Evolutionary conservation across 768 basidiomycete genomes (phyloP).

Genomic region (Naganishia friedmannii): DNA sequence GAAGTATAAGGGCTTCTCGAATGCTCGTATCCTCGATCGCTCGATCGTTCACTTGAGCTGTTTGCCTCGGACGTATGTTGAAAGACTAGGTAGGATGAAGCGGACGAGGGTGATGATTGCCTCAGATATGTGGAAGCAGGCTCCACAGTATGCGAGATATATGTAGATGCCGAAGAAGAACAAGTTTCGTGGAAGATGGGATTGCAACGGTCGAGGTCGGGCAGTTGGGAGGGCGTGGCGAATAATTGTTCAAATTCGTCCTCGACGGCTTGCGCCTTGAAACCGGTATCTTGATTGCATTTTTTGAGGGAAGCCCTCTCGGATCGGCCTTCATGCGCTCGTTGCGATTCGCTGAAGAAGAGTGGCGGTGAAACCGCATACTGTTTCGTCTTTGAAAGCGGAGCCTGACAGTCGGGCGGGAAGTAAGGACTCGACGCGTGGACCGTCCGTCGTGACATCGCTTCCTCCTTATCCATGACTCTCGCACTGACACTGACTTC

Average conservation of each 20-base stretch:
- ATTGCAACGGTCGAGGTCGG: not conserved
- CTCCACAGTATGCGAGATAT: not conserved
- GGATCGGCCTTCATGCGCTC: not conserved
- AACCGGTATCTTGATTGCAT: not conserved
- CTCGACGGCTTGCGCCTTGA: not conserved
- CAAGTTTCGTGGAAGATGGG: not conserved
- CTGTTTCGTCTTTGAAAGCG: not conserved
- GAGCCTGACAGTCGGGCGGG: not conserved
- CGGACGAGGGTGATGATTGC: constrained; percentile 9
- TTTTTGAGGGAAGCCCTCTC: not conserved
- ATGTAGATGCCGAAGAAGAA: not conserved
- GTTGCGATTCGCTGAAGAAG: not conserved
- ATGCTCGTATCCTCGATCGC: too few species aligned
- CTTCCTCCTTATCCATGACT: constrained; percentile 20
- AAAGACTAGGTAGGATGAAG: constrained; percentile 5
- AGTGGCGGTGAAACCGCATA: too few species aligned
- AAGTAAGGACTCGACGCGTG: constrained; percentile 11
- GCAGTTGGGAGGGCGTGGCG: not conserved
- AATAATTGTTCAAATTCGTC: constrained; percentile 6
- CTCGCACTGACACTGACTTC: constrained; percentile 1
- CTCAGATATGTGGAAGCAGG: not conserved
- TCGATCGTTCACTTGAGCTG: not conserved
- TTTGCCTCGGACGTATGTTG: not conserved
- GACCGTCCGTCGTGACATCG: constrained; percentile 17
- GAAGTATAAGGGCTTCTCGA: not conserved